Conservation (phyloP, 2,329 filamentous ascomycete genomes). For the Neonectria sp. region DNA sequence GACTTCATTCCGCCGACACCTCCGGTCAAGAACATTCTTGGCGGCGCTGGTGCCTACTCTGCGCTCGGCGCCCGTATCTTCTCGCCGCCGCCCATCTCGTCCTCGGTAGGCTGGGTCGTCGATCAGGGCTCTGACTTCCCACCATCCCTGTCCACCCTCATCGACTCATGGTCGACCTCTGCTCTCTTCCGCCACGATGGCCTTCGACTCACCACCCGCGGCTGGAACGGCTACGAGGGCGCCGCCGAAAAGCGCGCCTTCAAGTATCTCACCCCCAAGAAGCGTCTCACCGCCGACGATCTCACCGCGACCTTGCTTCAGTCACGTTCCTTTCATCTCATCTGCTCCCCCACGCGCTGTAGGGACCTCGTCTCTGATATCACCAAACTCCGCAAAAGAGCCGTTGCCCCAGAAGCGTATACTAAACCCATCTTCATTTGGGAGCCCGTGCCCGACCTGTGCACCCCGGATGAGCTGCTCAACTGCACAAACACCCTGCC, state of each 20-base stretch:
- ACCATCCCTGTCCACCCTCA: constrained; percentile 69
- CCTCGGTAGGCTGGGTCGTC: constrained; percentile 88
- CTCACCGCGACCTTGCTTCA: constrained; percentile 77
- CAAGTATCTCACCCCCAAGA: constrained; percentile 89
- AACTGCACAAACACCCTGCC: constrained; percentile 76
- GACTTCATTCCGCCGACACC: constrained; percentile 82
- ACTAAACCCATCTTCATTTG: constrained; percentile 85
- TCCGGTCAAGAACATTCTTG: constrained; percentile 82
- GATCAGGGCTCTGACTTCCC: constrained; percentile 94
- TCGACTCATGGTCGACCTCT: constrained; percentile 83
- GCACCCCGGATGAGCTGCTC: constrained; percentile 77
- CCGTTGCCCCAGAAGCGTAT: constrained; percentile 53
- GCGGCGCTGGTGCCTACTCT: constrained; percentile 89
- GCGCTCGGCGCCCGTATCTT: constrained; percentile 92
- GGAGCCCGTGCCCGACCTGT: constrained; percentile 95
- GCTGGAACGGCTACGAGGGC: constrained; percentile 91
- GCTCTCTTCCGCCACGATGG: constrained; percentile 78
- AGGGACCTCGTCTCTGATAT: constrained; percentile 83
- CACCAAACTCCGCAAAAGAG: constrained; percentile 66
- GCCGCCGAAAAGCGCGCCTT: constrained; percentile 81
- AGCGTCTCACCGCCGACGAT: constrained; percentile 81
- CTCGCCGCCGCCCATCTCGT: constrained; percentile 77
- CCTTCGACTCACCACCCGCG: constrained; percentile 84
- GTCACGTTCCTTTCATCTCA: constrained; percentile 87
- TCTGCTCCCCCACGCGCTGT: constrained; percentile 85